phyloP scores from a whole-genome alignment of 768 basidiomycete species.

The Naganishia kalamii region DNA sequence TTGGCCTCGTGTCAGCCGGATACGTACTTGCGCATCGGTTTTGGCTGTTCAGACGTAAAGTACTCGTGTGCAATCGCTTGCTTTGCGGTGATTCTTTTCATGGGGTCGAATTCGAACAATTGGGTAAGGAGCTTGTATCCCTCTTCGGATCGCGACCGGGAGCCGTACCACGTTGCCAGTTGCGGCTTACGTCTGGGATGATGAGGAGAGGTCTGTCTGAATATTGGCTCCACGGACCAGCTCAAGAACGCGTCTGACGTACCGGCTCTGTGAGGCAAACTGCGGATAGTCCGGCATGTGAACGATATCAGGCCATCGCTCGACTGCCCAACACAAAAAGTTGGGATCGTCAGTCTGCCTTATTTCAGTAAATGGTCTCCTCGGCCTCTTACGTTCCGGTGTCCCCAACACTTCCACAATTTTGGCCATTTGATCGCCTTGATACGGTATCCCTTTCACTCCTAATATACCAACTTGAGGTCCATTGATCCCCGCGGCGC shows the following conservation, averaged over 20 bases:
- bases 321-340: slow-evolving; percentile 52
- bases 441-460: slow-evolving; percentile 93
- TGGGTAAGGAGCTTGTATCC: slow-evolving; percentile 78
- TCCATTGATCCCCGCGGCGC: background rate
- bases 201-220: background rate
- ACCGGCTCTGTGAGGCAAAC: slow-evolving; percentile 73
- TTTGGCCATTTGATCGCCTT: slow-evolving; percentile 85
- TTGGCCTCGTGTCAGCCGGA: background rate
- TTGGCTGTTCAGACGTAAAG: slow-evolving; percentile 81
- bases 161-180: slow-evolving; percentile 57
- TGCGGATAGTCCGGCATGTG: slow-evolving; percentile 84
- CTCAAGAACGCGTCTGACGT: slow-evolving; percentile 37
- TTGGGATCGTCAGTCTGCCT: background rate
- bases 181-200: slow-evolving; percentile 23
- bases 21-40: slow-evolving; percentile 73
- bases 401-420: slow-evolving; percentile 95
- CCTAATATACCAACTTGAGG: slow-evolving; percentile 9
- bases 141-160: slow-evolving; percentile 41
- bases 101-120: slow-evolving; percentile 86
- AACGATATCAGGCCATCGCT: slow-evolving; percentile 76
- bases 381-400: slow-evolving; percentile 61
- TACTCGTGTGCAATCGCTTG: slow-evolving; percentile 78
- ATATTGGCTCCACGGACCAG: background rate
- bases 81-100: slow-evolving; percentile 71
- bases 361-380: background rate